A percentile compares a stretch with the other conserved stretches of the same genome.
phyloP scores from a whole-genome alignment of 805 yeast genomes.

The Candida yuanshanica region DNA sequence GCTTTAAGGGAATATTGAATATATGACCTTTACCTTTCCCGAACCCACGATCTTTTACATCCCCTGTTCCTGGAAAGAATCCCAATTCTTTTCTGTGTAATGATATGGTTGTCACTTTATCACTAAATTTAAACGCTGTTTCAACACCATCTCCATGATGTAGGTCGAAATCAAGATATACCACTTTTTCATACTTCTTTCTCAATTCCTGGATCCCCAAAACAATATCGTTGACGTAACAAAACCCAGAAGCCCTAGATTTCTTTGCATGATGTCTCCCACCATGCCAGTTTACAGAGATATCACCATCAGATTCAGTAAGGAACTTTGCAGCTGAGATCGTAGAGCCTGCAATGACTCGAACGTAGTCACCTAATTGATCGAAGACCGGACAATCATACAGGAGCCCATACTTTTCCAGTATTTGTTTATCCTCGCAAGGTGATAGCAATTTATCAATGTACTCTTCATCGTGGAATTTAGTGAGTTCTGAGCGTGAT shows the following conservation, averaged over 20 bases:
- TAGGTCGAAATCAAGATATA: constrained; percentile 66
- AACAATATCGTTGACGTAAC: constrained; percentile 67
- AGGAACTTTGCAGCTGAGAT: constrained; percentile 40
- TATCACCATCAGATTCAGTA: constrained; percentile 3
- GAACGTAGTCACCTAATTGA: constrained; percentile 42
- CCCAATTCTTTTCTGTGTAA: constrained; percentile 61
- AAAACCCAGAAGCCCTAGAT: constrained; percentile 58
- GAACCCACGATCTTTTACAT: constrained; percentile 28
- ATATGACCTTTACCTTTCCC: constrained; percentile 34
- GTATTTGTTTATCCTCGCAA: constrained; percentile 5
- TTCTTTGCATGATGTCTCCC: constrained; percentile 68
- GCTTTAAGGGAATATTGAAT: constrained; percentile 50
- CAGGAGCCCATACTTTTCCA: constrained; percentile 40
- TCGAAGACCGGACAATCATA: constrained; percentile 67
- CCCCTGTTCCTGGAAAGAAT: constrained; percentile 72
- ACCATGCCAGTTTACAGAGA: constrained; percentile 71
- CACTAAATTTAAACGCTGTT: constrained; percentile 50
- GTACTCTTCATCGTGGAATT: constrained; percentile 45
- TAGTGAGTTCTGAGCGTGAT: constrained; percentile 32
- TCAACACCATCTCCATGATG: constrained; percentile 85
- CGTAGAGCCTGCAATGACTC: constrained; percentile 51
- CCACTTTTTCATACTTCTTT: constrained; percentile 36
- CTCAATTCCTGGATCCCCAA: constrained; percentile 49
- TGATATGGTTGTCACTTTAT: constrained; percentile 54
- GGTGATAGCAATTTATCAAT: constrained; percentile 32